These are phyloP conservation scores for Vanrija humicola DNA, from an alignment of 1,284 basidiomycete species.

Conservation along the genomic window DNA sequence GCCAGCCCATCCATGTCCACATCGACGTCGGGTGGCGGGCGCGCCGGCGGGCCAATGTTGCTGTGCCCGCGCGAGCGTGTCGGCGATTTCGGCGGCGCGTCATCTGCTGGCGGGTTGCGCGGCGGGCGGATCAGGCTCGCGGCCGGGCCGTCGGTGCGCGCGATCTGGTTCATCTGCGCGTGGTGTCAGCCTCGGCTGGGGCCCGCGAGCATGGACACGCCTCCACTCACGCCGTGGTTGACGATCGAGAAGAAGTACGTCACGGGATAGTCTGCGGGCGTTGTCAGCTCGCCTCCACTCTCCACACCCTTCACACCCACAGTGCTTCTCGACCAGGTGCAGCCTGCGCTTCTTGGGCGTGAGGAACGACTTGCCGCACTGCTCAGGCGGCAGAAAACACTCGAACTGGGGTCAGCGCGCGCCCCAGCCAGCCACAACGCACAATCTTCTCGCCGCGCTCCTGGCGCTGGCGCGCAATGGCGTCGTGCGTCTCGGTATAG, in stretches of 20 bases:
- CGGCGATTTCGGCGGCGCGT: background rate
- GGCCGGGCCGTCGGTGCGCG: conserved; percentile 35
- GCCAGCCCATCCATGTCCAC: conserved; percentile 24
- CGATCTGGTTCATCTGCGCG: conserved; percentile 35
- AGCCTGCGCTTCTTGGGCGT: conserved; percentile 72
- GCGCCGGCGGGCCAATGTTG: background rate
- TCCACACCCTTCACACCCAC: conserved; percentile 22
- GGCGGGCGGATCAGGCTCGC: conserved; percentile 35
- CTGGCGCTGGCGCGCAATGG: conserved; percentile 65
- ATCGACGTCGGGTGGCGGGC: background rate
- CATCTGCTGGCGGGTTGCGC: background rate
- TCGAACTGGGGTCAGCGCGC: conserved; percentile 61
- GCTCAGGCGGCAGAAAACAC: conserved; percentile 59
- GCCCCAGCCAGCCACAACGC: conserved; percentile 42
- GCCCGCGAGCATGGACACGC: too few species aligned
- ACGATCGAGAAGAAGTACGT: conserved; percentile 84
- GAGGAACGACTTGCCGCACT: conserved; percentile 63
- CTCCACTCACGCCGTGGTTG: conserved; percentile 72
- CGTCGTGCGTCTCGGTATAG: conserved; percentile 81
- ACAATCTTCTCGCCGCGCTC: conserved; percentile 86
- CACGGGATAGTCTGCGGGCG: conserved; percentile 60
- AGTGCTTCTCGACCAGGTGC: conserved; percentile 75
- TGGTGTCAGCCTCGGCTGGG: too few species aligned
- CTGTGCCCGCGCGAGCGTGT: background rate
- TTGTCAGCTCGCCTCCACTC: conserved; percentile 1